These are phyloP conservation scores for Colletotrichum agaves DNA, from an alignment of 2,329 filamentous ascomycete genomes.

Conservation along the genomic window DNA sequence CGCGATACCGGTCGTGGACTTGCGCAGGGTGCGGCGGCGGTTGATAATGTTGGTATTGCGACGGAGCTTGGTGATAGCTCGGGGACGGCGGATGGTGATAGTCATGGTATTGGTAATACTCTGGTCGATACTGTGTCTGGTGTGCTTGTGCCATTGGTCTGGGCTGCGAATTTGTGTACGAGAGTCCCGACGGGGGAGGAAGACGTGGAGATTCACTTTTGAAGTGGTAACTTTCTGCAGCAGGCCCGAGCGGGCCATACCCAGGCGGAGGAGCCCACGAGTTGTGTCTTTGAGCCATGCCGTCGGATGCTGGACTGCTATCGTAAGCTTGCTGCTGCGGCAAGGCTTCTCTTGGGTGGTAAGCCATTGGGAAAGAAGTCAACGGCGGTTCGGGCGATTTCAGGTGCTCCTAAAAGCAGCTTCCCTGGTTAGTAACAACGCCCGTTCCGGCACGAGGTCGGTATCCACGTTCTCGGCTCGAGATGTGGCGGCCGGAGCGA, in stretches of 20 bases:
- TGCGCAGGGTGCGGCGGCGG: conserved; percentile 35
- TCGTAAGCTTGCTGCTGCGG: conserved; percentile 43
- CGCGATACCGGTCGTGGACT: conserved; percentile 23
- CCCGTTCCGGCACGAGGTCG: conserved; percentile 28
- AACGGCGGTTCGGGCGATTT: too few relatives aligned
- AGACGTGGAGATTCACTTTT: conserved; percentile 42
- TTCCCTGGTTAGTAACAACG: conserved; percentile 25
- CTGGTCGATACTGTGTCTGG: conserved; percentile 33
- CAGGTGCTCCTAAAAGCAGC: background rate
- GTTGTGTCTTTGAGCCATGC: conserved; percentile 49
- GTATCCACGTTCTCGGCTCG: conserved; percentile 33
- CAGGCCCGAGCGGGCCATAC: conserved; percentile 44
- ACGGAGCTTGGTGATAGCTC: conserved; percentile 39
- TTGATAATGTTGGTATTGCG: conserved; percentile 37
- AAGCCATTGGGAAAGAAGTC: conserved; percentile 44
- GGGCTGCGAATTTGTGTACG: conserved; percentile 38
- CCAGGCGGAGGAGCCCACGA: conserved; percentile 43
- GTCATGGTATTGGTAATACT: conserved; percentile 40
- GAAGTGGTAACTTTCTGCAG: conserved; percentile 40
- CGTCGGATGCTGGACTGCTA: conserved; percentile 44
- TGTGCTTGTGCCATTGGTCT: conserved; percentile 7
- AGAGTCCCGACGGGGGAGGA: conserved; percentile 42
- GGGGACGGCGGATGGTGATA: conserved; percentile 41
- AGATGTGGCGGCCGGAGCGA: conserved; percentile 32
- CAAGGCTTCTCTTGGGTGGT: conserved; percentile 43